Percentiles rank a stretch among this genome's conserved stretches.
These are phyloP conservation scores for Xylariales sp. DNA, from an alignment of 2,329 filamentous ascomycete species.

Conservation along the genomic window DNA sequence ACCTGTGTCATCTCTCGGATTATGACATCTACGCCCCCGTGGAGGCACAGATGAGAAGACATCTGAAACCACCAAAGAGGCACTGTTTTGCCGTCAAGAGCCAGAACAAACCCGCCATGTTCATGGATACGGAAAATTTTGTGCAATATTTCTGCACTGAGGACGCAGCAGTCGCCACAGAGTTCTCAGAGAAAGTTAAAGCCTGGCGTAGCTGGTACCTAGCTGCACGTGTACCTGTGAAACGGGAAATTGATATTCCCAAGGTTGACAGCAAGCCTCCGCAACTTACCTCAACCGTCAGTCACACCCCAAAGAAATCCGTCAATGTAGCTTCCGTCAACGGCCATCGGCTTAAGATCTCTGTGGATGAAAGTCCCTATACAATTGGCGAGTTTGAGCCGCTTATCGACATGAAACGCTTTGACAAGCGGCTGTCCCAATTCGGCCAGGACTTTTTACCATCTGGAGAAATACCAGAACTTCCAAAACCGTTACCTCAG, in stretches of 20 bases:
- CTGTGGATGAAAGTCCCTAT: constrained; percentile 49
- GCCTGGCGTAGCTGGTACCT: constrained; percentile 91
- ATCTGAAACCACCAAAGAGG: constrained; percentile 79
- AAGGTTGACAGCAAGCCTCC: constrained; percentile 22
- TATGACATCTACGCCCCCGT: constrained; percentile 87
- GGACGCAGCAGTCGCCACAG: constrained; percentile 60
- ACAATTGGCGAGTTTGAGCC: constrained; percentile 66
- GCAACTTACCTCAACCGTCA: constrained; percentile 20
- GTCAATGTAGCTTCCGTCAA: constrained; percentile 24
- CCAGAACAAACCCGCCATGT: constrained; percentile 82
- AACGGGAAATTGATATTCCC: constrained; percentile 20
- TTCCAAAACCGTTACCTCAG: constrained; percentile 17
- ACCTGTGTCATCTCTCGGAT: constrained; percentile 81
- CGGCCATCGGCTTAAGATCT: constrained; percentile 32
- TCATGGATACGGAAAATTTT: constrained; percentile 77
- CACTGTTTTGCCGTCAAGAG: constrained; percentile 87
- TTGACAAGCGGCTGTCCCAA: constrained; percentile 48
- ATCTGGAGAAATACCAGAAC: constrained; percentile 17
- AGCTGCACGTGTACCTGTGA: constrained; percentile 57
- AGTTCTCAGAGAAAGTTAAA: constrained; percentile 70
- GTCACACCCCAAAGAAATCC: constrained; percentile 23
- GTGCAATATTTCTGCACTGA: constrained; percentile 89
- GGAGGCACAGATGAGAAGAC: constrained; percentile 60
- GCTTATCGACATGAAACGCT: constrained; percentile 57
- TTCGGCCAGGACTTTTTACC: constrained; percentile 40